Evolutionary conservation across 2,329 filamentous ascomycete species (phyloP), one percentile per base, ranked within the genome.

Genomic region (Zarea fungicola): DNA sequence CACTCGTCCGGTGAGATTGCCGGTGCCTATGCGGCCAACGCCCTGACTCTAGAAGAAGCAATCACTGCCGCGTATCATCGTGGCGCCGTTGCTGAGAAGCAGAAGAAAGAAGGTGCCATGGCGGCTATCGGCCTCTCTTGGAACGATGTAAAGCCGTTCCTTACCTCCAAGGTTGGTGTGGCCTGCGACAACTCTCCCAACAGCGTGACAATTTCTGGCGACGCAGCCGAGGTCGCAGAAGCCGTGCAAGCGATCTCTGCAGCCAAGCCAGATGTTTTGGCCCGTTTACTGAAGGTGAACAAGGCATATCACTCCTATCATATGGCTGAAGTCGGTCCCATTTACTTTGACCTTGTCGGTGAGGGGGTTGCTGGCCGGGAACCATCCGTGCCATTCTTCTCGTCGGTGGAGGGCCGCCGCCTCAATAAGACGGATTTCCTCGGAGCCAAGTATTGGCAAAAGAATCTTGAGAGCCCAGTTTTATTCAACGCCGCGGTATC

Each of bases 1-100:
- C 66, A 69, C 48, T 67, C 65, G 1, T 62, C 58, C 11, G 66
- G 66, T 8, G 66, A 69, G 49, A 67, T 69, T 41, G 62, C 62
- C 2, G 67, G 66, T n/a, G 67, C 65, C 5, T 68, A 65, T 28
- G 53, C 54, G 8, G 36, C 52, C 1, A 48, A 51, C n/a, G 42
- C 18, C 16, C 36, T 58, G 8, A 43, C 32, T 2, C 43, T 56
- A 11, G 49, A 57, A 8, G 56, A 60, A 9, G 65, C 63, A 0
- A 55, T 66, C 14, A 50, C 53, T 2, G 52, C 60, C 8, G 57
- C 65, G 1, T 68, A 63, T 48, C 60, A 61, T 49, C 60, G 66
- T 10, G 66, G 65, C 13, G 36, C 48, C 8, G 54, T 54, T 26
- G 48, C 55, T 0, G 25, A 47, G 1, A 47, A 51, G 29, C 42